Base-by-base conservation (phyloP, 345 rosid genomes). In the Euphorbia peplus region DNA sequence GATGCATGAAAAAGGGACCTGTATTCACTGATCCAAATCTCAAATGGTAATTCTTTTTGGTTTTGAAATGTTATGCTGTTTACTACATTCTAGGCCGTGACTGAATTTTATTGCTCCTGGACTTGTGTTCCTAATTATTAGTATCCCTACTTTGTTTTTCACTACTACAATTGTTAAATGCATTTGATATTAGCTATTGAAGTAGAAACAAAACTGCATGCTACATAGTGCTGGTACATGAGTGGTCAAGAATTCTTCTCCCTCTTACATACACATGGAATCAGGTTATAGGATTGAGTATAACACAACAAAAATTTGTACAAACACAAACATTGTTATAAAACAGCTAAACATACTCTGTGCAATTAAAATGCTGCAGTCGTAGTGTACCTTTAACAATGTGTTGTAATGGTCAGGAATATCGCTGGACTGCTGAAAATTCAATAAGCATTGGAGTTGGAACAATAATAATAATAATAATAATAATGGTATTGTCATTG, bases 1-100 rank as follows among this genome's bases (percentile, higher is more conserved):
- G 98, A 70, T 93, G 98, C 87, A 64, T 93, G 88, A 93, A 90
- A 60, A 90, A 93, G 76, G 97, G 97, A 63, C 90, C 88, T 1
- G 92, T 93, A 68, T 93, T 90, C 73, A 88, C 87, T 70, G 88
- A 93, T 85, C 92, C 92, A 35, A 87, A 87, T 63, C 85, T 93
- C 11, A 93, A 93, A 85, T 90, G 97, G 98, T 87, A 28, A 66
- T 26, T 60, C 19, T 35, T 39, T 25, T 57, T 21, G 25, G 18
- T 72, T 53, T 26, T 78, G 25, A 35, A 4, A 24, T 47, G n/a
- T n/a, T n/a, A 18, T 16, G 22, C 28, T 29, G 25, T 32, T 11
- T 13, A 21, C 21, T 16, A 30, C 32, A 21, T 42, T 65, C 32
- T 24, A 47, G 16, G 18, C 56, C 7, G 16, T 28, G 10, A 48